Percentiles rank a stretch among this genome's conserved stretches.
Conservation (phyloP, 768 basidiomycete species). For the Mycena floridula region DNA sequence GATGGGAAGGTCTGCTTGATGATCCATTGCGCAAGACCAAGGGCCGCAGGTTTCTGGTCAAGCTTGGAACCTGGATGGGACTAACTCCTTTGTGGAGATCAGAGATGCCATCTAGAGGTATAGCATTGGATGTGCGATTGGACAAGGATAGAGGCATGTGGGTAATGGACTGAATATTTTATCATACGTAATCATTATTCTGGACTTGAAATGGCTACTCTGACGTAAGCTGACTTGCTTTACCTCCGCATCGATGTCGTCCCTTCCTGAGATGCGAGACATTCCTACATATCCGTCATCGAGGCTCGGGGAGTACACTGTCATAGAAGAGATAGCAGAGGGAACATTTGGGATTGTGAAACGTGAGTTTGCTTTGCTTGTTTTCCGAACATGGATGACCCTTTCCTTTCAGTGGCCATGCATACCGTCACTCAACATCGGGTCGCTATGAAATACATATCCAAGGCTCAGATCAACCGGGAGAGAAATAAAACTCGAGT, state of each 20-base stretch:
- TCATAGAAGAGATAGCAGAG: slow-evolving; percentile 85
- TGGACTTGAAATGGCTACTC: too few relatives aligned
- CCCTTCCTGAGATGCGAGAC: not conserved
- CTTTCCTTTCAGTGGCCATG: slow-evolving; percentile 63
- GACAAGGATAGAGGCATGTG: too few relatives aligned
- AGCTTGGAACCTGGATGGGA: slow-evolving; percentile 65
- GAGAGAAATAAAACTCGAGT: slow-evolving; percentile 91
- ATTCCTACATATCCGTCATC: slow-evolving; percentile 41
- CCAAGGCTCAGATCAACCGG: slow-evolving; percentile 86
- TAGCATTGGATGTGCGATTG: slow-evolving; percentile 54
- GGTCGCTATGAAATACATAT: slow-evolving; percentile 97
- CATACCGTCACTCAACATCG: slow-evolving; percentile 93
- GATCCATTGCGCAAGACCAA: slow-evolving; percentile 41
- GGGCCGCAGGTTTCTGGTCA: slow-evolving; percentile 36
- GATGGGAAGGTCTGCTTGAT: slow-evolving; percentile 64
- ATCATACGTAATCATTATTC: too few relatives aligned
- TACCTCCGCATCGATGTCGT: too few relatives aligned
- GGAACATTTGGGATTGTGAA: slow-evolving; percentile 99
- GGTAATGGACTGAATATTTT: too few relatives aligned
- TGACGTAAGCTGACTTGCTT: too few relatives aligned
- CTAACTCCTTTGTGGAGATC: slow-evolving; percentile 57
- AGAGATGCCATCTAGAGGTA: slow-evolving; percentile 42
- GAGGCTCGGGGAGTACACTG: slow-evolving; percentile 87
- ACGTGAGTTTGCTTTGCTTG: slow-evolving; percentile 51
- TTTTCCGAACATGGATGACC: slow-evolving; percentile 6